Percentiles rank a stretch among this genome's conserved stretches.
phyloP scores from a whole-genome alignment of 805 yeast genomes.

The Wickerhamiella lipophila region DNA sequence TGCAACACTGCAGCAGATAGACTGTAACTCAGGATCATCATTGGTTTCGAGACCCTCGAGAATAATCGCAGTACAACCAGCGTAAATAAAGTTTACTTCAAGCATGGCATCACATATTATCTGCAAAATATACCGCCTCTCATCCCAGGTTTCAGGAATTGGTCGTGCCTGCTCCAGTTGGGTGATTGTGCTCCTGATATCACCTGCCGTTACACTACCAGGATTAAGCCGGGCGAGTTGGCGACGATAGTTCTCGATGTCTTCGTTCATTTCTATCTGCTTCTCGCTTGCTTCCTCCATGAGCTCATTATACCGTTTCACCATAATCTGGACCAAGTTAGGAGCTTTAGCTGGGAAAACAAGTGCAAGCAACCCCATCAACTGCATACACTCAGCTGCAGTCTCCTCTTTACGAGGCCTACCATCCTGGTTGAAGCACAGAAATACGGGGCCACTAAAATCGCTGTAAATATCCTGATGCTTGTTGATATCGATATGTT shows the following conservation, averaged over 20 bases:
- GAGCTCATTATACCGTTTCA: background rate
- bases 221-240: background rate
- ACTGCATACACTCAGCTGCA: background rate
- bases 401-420: background rate
- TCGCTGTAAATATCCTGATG: background rate
- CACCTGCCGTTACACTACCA: background rate
- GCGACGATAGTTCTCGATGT: background rate
- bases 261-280: background rate
- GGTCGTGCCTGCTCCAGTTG: background rate
- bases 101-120: background rate
- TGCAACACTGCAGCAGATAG: background rate
- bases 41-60: background rate
- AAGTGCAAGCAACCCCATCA: background rate
- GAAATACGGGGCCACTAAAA: background rate
- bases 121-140: background rate
- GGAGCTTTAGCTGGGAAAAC: background rate
- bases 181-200: background rate
- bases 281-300: background rate
- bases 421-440: background rate
- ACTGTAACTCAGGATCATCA: background rate
- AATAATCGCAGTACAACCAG: background rate
- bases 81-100: background rate
- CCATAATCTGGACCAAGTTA: background rate
- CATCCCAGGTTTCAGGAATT: slow-evolving; percentile 4
- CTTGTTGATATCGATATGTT: background rate